Evolutionary conservation across 2,329 filamentous ascomycete species (phyloP), one percentile per base, ranked within the genome.

Genomic region (Paracamarosporium sp.): DNA sequence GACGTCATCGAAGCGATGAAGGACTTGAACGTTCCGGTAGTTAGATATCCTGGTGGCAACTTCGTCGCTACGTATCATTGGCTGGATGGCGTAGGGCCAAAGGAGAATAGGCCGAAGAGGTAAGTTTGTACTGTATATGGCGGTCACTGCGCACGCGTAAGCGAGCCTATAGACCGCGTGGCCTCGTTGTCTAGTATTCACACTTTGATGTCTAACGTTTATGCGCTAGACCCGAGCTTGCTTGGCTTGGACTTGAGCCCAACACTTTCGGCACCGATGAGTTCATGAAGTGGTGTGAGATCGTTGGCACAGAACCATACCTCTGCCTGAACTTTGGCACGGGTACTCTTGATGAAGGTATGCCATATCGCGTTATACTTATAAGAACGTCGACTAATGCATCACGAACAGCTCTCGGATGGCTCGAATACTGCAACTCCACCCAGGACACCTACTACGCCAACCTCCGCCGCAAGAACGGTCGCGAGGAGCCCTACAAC

Each of bases 361-460:
- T 31, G 57, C 38, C 2, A n/a, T 20, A 22, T 33, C 5, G 13
- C 5, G 4, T 6, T 17, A 13, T 24, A 5, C 9, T 25, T 31
- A 13, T 9, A 17, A 4, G 40, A 20, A 28, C 28, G 6, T 28
- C 20, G 30, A 44, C 31, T 38, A n/a, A 33, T 30, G 13, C 17
- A 11, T 22, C 9, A 43, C 35, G 6, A 25, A 47, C 63, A 85
- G 85, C 85, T 33, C 82, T 94, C 30, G 90, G 83, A 11, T 95
- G 91, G 91, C 81, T 95, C 20, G 91, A 95, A 72, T 95, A 95
- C 80, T 95, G 92, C 81, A 95, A 95, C 78, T 88, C 87, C 2
- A 86, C 84, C n/a, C 82, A 83, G 54, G 85, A 93, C 76, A 93
- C 90, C 9, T 85, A 94, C 80, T 95, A 92, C 73, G 91, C 91